Evolutionary conservation across 306 rosid genomes (phyloP), one percentile per base, ranked within the genome.

Genomic region (Acacia melanoxylon): DNA sequence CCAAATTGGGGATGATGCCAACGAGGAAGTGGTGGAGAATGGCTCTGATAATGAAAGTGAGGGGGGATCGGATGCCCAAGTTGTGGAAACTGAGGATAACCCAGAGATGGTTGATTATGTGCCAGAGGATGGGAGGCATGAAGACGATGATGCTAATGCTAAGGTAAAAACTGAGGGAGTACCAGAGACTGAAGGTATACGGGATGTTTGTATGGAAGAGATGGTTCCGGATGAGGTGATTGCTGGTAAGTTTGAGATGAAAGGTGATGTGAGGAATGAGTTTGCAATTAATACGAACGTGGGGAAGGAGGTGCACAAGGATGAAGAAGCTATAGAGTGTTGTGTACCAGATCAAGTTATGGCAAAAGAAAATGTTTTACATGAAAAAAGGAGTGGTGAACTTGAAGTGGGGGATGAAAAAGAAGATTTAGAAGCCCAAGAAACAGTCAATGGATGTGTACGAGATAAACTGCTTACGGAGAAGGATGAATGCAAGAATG

Each of bases 21-120:
- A 91, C 0, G 97, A 87, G 81, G 92, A 88, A 22, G 94, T 88
- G 76, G 92, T 85, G 63, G 91, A 89, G 67, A 88, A 86, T 80
- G 84, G 83, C 80, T 86, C 87, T 73, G 89, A 74, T 24, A 87
- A 87, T 68, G 91, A 88, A 14, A 88, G 91, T 31, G 91, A 86
- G 0, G 91, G 88, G 2, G 89, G 91, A 48, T 86, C 83, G 11
- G 91, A 88, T 81, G 86, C 68, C 24, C 91, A 83, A 1, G 77
- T 58, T 68, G 56, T 85, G 66, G 84, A 91, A 58, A 85, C 82
- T 13, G 91, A 84, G 84, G 84, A 85, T 72, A 82, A 87, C 61
- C 81, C 41, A 0, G 91, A 80, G 83, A 86, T 88, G 84, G 85
- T 77, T 49, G 90, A 91, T 48, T 88, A 79, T 11, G 66, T 66